phyloP scores from a whole-genome alignment of 2,329 filamentous ascomycete genomes.

The Teratosphaeriaceae sp. region DNA sequence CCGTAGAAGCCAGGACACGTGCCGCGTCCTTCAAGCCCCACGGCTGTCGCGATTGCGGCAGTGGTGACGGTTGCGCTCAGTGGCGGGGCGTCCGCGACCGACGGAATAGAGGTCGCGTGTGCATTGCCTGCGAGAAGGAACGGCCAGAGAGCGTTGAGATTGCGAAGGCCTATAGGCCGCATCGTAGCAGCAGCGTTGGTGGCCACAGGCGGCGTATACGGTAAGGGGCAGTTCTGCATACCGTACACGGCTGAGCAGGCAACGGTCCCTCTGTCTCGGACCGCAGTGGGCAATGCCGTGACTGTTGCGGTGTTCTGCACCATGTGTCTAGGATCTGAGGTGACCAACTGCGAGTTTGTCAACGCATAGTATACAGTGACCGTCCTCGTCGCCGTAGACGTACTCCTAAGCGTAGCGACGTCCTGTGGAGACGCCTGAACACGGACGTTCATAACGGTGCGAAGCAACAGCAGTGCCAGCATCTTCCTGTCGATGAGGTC shows the following conservation, averaged over 20 bases:
- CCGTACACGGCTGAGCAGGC: constrained; percentile 1
- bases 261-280: background rate
- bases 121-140: no score
- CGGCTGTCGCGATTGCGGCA: background rate
- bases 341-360: no score
- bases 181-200: no score
- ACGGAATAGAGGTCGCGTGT: no score
- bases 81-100: no score
- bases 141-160: no score
- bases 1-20: no score
- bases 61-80: no score
- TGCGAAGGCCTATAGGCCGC: no score
- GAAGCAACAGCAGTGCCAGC: background rate
- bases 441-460: background rate
- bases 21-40: no score
- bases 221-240: constrained; percentile 1
- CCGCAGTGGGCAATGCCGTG: background rate
- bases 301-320: background rate
- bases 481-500: background rate
- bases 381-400: background rate
- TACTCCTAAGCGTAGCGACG: background rate
- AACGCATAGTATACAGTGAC: background rate
- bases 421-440: background rate
- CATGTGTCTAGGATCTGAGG: background rate
- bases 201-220: background rate